These are phyloP conservation scores for Ophiostoma quercus DNA, from an alignment of 2,329 filamentous ascomycete species.

Conservation along the genomic window DNA sequence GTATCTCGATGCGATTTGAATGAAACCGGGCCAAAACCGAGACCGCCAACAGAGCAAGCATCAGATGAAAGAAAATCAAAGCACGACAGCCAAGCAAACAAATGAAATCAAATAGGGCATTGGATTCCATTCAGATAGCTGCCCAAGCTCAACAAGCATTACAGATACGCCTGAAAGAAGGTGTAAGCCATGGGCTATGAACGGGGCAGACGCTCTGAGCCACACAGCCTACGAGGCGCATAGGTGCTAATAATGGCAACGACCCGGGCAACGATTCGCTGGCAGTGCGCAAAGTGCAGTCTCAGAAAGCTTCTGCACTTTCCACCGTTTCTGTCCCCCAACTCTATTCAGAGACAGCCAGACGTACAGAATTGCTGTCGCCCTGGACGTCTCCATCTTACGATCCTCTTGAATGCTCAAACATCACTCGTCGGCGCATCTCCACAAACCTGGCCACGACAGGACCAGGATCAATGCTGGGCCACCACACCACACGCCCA, in stretches of 20 bases:
- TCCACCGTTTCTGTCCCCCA: too few relatives aligned
- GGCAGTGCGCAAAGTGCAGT: not conserved
- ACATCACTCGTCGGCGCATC: not conserved
- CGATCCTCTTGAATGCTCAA: not conserved
- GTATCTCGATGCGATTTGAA: not conserved
- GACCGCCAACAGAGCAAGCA: not conserved
- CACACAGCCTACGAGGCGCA: slow-evolving; percentile 4
- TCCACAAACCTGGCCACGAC: slow-evolving; percentile 9
- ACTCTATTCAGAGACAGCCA: too few relatives aligned
- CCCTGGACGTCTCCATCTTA: slow-evolving; percentile 2
- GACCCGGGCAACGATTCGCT: not conserved
- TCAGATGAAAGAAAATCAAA: not conserved
- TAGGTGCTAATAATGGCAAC: not conserved
- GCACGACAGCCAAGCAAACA: not conserved
- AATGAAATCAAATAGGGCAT: not conserved
- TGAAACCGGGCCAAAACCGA: not conserved
- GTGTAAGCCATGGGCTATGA: not conserved
- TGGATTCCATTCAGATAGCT: not conserved
- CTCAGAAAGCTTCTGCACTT: too few relatives aligned
- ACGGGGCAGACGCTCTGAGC: slow-evolving; percentile 1
- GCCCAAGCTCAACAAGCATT: not conserved
- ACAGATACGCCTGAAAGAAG: not conserved
- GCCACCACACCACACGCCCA: slow-evolving; percentile 11
- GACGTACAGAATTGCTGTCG: too few relatives aligned
- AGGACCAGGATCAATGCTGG: not conserved